These are phyloP conservation scores for Nakazawaea populi DNA, from an alignment of 805 yeast species.

Conservation along the genomic window DNA sequence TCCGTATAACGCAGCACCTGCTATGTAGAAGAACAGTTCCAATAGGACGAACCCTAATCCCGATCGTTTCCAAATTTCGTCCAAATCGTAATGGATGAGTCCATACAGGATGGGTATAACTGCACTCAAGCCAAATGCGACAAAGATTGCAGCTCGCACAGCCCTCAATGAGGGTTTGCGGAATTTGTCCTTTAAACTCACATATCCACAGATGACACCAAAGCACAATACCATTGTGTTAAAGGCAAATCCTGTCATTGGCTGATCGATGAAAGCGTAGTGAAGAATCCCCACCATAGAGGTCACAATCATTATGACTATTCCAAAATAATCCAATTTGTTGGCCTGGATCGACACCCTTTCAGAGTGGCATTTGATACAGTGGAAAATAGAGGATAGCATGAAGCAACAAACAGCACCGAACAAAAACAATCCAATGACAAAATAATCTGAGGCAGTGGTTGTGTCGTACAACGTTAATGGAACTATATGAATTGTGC, in stretches of 20 bases:
- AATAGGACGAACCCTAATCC: constrained; percentile 55
- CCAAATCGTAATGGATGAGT: constrained; percentile 37
- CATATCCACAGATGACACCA: constrained; percentile 55
- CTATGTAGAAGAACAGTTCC: constrained; percentile 72
- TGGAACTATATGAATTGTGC: constrained; percentile 19
- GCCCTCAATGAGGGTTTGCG: constrained; percentile 70
- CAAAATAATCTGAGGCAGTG: constrained; percentile 28
- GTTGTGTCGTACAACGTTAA: constrained; percentile 21
- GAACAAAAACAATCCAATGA: constrained; percentile 36
- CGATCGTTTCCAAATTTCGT: constrained; percentile 42
- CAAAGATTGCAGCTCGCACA: constrained; percentile 71
- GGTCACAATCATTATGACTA: constrained; percentile 42
- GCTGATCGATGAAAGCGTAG: constrained; percentile 40
- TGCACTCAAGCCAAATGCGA: constrained; percentile 75
- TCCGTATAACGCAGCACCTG: constrained; percentile 79
- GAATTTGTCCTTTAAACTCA: constrained; percentile 63
- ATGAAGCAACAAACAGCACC: constrained; percentile 41
- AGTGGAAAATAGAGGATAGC: constrained; percentile 46
- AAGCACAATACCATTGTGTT: constrained; percentile 40
- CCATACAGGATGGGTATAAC: constrained; percentile 63
- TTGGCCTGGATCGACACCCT: constrained; percentile 38
- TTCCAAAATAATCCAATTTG: constrained; percentile 51
- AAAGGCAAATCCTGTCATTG: constrained; percentile 29
- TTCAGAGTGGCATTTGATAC: constrained; percentile 44
- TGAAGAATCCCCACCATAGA: constrained; percentile 34